Conservation (phyloP, 768 basidiomycete genomes). For the Leccinum boreale region DNA sequence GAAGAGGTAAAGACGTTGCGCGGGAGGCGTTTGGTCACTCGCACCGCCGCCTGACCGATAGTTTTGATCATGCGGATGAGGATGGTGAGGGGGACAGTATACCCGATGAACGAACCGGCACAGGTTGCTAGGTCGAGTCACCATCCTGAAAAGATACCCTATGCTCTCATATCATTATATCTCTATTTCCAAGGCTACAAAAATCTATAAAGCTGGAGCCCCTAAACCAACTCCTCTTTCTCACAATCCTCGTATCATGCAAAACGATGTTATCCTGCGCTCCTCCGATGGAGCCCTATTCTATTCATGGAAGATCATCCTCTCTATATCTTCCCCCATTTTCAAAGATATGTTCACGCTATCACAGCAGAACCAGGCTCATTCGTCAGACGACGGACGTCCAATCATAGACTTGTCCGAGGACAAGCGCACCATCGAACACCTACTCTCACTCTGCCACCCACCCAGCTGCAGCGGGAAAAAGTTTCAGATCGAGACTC, state of each 20-base stretch:
- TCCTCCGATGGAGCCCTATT: slow-evolving; percentile 9
- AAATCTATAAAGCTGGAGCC: too few relatives aligned
- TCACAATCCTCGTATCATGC: slow-evolving; percentile 7
- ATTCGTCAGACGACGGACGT: background rate
- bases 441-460: slow-evolving; percentile 10
- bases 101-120: background rate
- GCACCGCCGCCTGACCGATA: slow-evolving; percentile 3
- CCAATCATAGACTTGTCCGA: slow-evolving; percentile 11
- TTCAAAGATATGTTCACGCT: slow-evolving; percentile 16
- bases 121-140: background rate
- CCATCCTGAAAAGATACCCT: too few relatives aligned
- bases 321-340: slow-evolving; percentile 10
- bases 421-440: slow-evolving; percentile 3
- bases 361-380: background rate
- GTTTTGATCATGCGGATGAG: slow-evolving; percentile 13
- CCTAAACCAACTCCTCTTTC: too few relatives aligned
- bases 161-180: too few relatives aligned
- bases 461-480: background rate
- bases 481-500: background rate
- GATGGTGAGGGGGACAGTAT: slow-evolving; percentile 5
- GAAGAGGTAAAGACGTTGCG: slow-evolving; percentile 49
- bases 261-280: slow-evolving; percentile 12
- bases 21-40: slow-evolving; percentile 39
- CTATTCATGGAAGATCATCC: slow-evolving; percentile 5
- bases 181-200: too few relatives aligned